Evolutionary conservation across 305 asterid genomes (phyloP).

Genomic region (Solanum hybrid): DNA sequence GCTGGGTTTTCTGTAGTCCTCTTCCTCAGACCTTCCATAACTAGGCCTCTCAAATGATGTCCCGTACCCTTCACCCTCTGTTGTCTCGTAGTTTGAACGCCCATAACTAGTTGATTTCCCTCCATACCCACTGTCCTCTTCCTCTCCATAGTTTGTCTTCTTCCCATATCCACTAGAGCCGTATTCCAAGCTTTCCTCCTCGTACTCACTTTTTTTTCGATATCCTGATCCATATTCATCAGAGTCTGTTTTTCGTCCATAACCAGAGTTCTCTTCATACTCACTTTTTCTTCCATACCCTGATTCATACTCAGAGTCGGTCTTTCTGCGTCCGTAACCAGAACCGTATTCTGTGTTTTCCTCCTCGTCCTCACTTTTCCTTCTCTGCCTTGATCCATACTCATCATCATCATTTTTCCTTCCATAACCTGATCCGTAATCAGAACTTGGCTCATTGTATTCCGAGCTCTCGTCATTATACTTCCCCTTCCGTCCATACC

Average conservation of each 20-base stretch:
- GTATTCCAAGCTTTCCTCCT: conserved; percentile 9
- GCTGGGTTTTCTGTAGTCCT: conserved; percentile 29
- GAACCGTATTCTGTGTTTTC: conserved; percentile 17
- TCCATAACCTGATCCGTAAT: conserved; percentile 4
- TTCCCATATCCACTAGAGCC: conserved; percentile 17
- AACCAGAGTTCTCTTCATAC: conserved; percentile 15
- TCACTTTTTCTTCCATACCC: conserved; percentile 13
- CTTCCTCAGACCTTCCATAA: conserved; percentile 62
- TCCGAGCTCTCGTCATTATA: not conserved
- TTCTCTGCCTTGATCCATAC: conserved; percentile 19
- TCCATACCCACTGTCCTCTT: conserved; percentile 27
- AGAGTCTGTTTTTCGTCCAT: conserved; percentile 8
- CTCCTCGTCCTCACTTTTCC: conserved; percentile 6
- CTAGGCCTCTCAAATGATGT: conserved; percentile 44
- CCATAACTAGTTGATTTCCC: conserved; percentile 18
- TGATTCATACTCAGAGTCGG: conserved; percentile 9
- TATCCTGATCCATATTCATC: conserved; percentile 8
- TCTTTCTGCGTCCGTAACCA: conserved; percentile 4
- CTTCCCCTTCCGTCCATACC: not conserved
- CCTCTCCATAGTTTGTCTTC: conserved; percentile 5
- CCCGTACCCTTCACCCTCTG: conserved; percentile 21
- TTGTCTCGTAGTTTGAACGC: conserved; percentile 11
- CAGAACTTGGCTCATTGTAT: not conserved
- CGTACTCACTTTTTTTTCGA: conserved; percentile 8
- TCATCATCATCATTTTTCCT: conserved; percentile 14